Conservation (phyloP, 768 basidiomycete genomes). For the Tephrocybe sp. region DNA sequence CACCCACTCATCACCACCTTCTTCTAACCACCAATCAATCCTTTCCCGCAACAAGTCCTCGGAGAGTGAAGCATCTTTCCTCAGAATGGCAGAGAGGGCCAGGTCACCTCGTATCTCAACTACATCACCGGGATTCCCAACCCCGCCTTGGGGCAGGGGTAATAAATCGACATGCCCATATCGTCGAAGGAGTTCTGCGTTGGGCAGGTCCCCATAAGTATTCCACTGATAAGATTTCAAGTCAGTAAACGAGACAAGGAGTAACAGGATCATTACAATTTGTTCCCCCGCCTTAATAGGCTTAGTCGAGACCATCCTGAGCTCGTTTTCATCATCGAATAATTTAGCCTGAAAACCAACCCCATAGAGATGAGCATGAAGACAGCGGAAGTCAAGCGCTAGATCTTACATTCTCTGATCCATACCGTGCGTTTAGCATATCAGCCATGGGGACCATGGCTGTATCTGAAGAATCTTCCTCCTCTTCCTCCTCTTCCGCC, state of each 20-base stretch:
- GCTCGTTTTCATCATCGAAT: constrained; percentile 67
- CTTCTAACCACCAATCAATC: constrained; percentile 93
- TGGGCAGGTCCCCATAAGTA: constrained; percentile 92
- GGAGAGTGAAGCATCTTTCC: constrained; percentile 16
- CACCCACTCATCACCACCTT: constrained; percentile 84
- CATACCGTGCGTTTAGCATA: constrained; percentile 88
- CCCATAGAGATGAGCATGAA: constrained; percentile 7
- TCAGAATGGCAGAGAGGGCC: constrained; percentile 41
- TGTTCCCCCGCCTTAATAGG: constrained; percentile 76
- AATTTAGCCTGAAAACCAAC: constrained; percentile 63
- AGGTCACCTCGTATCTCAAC: constrained; percentile 76
- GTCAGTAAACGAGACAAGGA: constrained; percentile 5
- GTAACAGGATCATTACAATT: constrained; percentile 57
- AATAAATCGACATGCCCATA: constrained; percentile 91
- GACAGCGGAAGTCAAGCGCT: not conserved
- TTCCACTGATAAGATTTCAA: constrained; percentile 63
- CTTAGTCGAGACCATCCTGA: constrained; percentile 82
- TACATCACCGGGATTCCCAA: constrained; percentile 79
- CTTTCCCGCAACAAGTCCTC: constrained; percentile 44
- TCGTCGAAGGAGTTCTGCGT: constrained; percentile 88
- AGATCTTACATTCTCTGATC: constrained; percentile 73
- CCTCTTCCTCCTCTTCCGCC: constrained; percentile 42
- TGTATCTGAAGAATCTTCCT: constrained; percentile 53
- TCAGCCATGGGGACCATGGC: constrained; percentile 98
- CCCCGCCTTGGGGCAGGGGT: constrained; percentile 42